Evolutionary conservation across 176 grass and related monocot genomes (phyloP), one percentile per base, ranked within the genome.

Genomic region (Carex myosuroides): DNA sequence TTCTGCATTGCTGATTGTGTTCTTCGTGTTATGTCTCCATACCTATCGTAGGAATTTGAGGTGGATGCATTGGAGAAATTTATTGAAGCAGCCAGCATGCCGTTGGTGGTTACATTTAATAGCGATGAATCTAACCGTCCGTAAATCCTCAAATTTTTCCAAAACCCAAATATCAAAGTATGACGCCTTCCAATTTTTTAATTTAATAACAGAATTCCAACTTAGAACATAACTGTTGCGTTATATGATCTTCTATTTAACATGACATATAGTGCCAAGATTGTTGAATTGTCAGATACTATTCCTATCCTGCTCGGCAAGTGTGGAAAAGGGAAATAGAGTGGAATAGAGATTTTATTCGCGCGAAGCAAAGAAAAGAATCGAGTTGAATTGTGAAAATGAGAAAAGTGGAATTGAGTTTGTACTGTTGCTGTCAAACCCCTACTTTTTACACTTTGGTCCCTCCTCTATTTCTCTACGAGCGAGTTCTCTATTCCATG

Each of bases 81-180:
- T 70, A 93, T 98, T 65, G 84, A 90, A 80, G 86, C 83, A 26
- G 84, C 95, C 81, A 92, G 91, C 79, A 84, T 98, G 82, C 95
- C 95, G 59, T 21, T 60, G 4, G 91, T 98, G n/a, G 86, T 92
- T 74, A 85, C 82, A 17, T 95, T 93, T 10, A 60, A 95, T 21
- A 82, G 56, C 10, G 85, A 98, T 85, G 84, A 84, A 5, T 86
- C 75, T 30, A 94, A 98, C 70, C 89, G 84, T 60, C 94, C 94
- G 80, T 95, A 84, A 86, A 87, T 98, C 4, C 84, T 93, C 67
- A 98, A 81, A 88, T 95, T 87, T 79, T 98, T 90, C 44, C 85
- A 63, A 58, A 87, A 33, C 9, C 75, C 95, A 76, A 89, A 64
- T 55, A 64, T 77, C 76, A 98, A 98, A 85, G 92, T 98, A 89